Evolutionary conservation across 2,329 filamentous ascomycete species (phyloP), one percentile per base, ranked within the genome.

Genomic region (Elsinoe fawcettii): DNA sequence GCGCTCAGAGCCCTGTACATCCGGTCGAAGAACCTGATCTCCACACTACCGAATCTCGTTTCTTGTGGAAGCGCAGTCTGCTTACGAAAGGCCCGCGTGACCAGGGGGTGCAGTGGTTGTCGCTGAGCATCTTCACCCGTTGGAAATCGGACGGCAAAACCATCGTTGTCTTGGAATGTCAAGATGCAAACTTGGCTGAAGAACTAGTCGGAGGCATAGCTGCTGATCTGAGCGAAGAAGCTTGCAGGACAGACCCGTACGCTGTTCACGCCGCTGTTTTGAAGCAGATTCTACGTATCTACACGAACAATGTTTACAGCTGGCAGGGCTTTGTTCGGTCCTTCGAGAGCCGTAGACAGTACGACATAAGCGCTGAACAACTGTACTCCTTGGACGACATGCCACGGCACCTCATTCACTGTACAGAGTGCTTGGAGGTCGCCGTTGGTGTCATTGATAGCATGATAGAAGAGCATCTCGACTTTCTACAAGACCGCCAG

Each of bases 391-490:
- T 64, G 53, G 61, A 65, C 54, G 63, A 65, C 20, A 51, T 64
- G 2, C 59, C 63, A 1, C 43, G 63, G n/a, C 62, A 65, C 30
- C 55, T 60, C 3, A 61, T 63, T 51, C 62, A 65, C 43, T 64
- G 58, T 5, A 55, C 58, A 3, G 63, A 65, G 51, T 60, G 60
- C 9, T 46, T 61, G 22, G 55, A 41, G 6, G 59, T 57, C 2
- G 62, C 61, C 2, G 32, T 62, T 2, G 59, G 56, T 6, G 60
- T 63, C 4, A 39, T 64, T 32, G 57, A 61, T 34, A 59, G 54
- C 51, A 61, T 63, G 16, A 54, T 58, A 25, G 27, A 55, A 25
- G 55, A 51, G 30, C 43, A 49, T n/a, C 6, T 25, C n/a, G 32
- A 23, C 18, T 49, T 43, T 8, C 7, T 16, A 16, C 3, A 8